Evolutionary conservation across 331 rosid genomes (phyloP), one percentile per base, ranked within the genome.

Genomic region (Malus hybrid): DNA sequence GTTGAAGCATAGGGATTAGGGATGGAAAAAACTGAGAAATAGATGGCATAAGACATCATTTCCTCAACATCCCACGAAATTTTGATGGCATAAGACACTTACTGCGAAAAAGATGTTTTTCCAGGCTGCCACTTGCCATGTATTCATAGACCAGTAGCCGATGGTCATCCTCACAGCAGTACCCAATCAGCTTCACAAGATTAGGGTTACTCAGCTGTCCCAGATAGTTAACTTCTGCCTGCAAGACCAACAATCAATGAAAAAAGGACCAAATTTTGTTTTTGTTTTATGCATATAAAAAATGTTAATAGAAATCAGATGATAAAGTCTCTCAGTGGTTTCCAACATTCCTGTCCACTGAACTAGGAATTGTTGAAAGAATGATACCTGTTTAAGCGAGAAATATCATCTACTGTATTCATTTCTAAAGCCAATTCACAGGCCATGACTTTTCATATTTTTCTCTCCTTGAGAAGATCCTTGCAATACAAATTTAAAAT

Each of bases 51-150:
- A 10, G 48, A 10, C 48, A 10, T 42, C 48, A 10, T 42, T 42
- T 42, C 14, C 48, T 42, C 14, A 42, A 75, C 67, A 84, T 67
- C 54, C 61, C 33, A 68, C 15, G 14, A n/a, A 50, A 66, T 36
- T 10, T 33, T 20, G 70, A 75, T 55, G 66, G 29, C 42, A 65
- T 7, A 29, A 10, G 56, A 75, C 32, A 68, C 96, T 93, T 84
- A 93, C 97, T 87, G 71, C 97, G 97, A 64, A 93, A 93, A 60
- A 93, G 93, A 81, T 93, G 96, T 72, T 86, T 93, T 85, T 93
- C 97, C 85, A 93, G 79, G 91, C 91, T 88, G 74, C 96, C 97
- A 81, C 90, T 93, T 24, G 94, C 96, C 97, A 93, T 90, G 84
- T 87, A 93, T 67, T 93, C 97, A 77, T 93, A 93, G 67, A 93